Evolutionary conservation across 306 rosid species (phyloP), one percentile per base, ranked within the genome.

Genomic region (Medicago lupulina): DNA sequence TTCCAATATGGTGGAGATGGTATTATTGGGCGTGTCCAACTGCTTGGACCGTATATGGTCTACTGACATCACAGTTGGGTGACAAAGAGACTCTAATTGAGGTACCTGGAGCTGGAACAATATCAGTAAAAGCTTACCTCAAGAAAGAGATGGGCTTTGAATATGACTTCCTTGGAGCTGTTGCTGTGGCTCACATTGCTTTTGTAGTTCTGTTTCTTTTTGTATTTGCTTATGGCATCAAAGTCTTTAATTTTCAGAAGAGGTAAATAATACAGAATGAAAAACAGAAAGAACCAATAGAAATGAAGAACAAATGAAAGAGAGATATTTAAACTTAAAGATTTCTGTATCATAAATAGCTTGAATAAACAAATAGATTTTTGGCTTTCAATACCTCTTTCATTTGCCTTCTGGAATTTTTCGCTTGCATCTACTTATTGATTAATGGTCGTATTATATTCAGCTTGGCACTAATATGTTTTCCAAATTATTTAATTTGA

Each of bases 1-100:
- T 84, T 61, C 93, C 93, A 44, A 83, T 84, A 84, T 83, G 93
- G 90, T 86, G 87, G 93, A 80, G 87, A 59, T 88, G 92, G 89
- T 88, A 60, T 67, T 82, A 86, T 74, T 88, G 89, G 92, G 86
- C 28, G 1, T 72, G 75, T 39, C 93, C 90, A 5, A 75, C 89
- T 25, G 83, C 93, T 4, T 88, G 88, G 90, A 84, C 87, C 57
- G 2, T 83, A 66, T 80, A 86, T 76, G 90, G 93, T 69, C 74
- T 86, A 2, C 18, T 88, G 67, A 79, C 89, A 23, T 88, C 90
- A n/a, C 93, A 86, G 72, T 23, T 88, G 28, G 93, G 90, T 15
- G 82, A 88, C 75, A 84, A 25, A 6, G 76, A 60, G 13, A 15
- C 67, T 36, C 39, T 2, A 11, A 34, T 86, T 18, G 79, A 70